Evolutionary conservation across 2,329 filamentous ascomycete species (phyloP), one percentile per base, ranked within the genome.

Genomic region (Whalleya microplaca): DNA sequence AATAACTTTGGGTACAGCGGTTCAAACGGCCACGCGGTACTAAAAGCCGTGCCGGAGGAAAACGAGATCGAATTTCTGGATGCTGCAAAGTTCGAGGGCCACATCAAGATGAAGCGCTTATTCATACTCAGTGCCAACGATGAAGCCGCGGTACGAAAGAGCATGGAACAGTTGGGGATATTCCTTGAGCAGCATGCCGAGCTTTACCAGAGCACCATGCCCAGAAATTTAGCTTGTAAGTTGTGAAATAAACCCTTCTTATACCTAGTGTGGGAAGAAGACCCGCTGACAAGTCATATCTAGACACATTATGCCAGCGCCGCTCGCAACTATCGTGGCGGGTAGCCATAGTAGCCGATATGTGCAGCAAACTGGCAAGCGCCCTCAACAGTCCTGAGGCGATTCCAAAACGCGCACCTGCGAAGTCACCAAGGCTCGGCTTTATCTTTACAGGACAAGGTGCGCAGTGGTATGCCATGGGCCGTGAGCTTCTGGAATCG

Each of bases 1-100:
- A 75, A 73, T 56, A 69, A 67, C 29, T 75, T 75, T 49, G 72
- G 72, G 10, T 72, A 69, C 48, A 72, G 72, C 40, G 72, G 72
- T 2, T 66, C 72, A 2, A 74, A 75, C 40, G 72, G 68, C 12
- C 72, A 73, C 20, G 67, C 61, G 18, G 65, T 74, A 19, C 51
- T 72, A 8, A 66, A 71, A 41, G 59, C 45, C 12, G 48, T 61
- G 21, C 62, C 62, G 9, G 58, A 52, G 18, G 61, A 61, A 45
- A 59, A 55, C 7, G 55, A 59, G 41, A 49, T 62, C 42, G 52
- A 56, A 23, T 57, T 59, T 19, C 42, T 62, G 18, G 46, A 59
- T 32, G 46, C 49, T 14, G 42, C 45, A 46, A 61, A 53, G n/a
- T 54, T 63, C 37, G 56, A 60, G 53, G 54, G 48, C 2, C 56